Percentiles rank a stretch among this genome's conserved stretches.
phyloP scores from a whole-genome alignment of 2,329 filamentous ascomycete species.

The Beauveria asiatica region DNA sequence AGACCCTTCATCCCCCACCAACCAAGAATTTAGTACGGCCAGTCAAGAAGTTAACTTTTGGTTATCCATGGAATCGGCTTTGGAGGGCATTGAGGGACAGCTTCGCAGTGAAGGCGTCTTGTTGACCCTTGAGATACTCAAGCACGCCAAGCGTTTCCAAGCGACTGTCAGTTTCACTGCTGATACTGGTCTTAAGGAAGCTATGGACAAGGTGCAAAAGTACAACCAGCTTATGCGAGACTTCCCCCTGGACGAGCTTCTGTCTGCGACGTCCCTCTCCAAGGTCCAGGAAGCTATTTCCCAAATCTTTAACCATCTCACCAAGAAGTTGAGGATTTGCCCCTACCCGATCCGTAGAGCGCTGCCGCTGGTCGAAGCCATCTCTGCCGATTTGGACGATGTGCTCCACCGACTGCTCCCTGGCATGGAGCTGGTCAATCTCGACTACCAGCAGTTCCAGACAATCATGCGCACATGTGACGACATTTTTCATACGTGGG shows the following conservation, averaged over 20 bases:
- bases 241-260: conserved; percentile 88
- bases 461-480: conserved; percentile 76
- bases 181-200: conserved; percentile 92
- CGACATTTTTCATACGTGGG: conserved; percentile 85
- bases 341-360: conserved; percentile 91
- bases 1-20: conserved; percentile 60
- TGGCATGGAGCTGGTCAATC: conserved; percentile 79
- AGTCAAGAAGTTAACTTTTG: conserved; percentile 99
- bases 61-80: conserved; percentile 89
- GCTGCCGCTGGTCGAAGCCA: conserved; percentile 89
- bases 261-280: conserved; percentile 80
- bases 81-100: conserved; percentile 87
- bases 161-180: conserved; percentile 94
- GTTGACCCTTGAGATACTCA: conserved; percentile 87
- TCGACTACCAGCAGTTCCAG: conserved; percentile 86
- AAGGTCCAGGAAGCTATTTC: conserved; percentile 85
- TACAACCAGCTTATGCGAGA: conserved; percentile 99
- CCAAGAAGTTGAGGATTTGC: conserved; percentile 95
- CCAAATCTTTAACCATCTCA: conserved; percentile 87
- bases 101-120: conserved; percentile 80
- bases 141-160: conserved; percentile 95
- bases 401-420: conserved; percentile 79
- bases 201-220: conserved; percentile 91
- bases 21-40: conserved; percentile 55
- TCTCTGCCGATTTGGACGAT: conserved; percentile 84